Conservation (phyloP, 2,329 filamentous ascomycete genomes). For the Phialophora tarda region DNA sequence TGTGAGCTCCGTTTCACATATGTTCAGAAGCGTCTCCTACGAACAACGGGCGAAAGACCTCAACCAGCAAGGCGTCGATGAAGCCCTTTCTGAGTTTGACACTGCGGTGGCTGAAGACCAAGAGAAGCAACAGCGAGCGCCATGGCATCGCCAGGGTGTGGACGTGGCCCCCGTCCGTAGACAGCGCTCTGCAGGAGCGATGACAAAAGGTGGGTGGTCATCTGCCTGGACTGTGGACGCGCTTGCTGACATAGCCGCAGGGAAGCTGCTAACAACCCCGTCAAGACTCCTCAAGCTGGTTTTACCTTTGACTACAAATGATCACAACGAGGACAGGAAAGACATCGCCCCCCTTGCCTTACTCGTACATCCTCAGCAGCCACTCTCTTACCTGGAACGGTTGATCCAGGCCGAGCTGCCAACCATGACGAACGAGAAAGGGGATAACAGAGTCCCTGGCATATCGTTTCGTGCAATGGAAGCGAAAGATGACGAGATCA, state of each 20-base stretch:
- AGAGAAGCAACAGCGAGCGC: conserved; percentile 61
- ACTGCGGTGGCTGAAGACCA: conserved; percentile 47
- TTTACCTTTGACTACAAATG: conserved; percentile 70
- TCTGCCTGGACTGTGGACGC: not conserved
- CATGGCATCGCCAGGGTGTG: conserved; percentile 69
- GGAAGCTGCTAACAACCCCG: conserved; percentile 80
- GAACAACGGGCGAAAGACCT: conserved; percentile 36
- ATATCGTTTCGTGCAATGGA: conserved; percentile 83
- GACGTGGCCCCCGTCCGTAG: conserved; percentile 62
- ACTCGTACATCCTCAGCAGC: conserved; percentile 86
- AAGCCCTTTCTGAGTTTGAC: conserved; percentile 37
- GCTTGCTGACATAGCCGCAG: conserved; percentile 47
- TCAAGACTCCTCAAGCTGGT: conserved; percentile 81
- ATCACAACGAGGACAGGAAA: conserved; percentile 65
- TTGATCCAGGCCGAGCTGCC: conserved; percentile 88
- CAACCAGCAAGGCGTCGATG: conserved; percentile 39
- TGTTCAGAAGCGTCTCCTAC: conserved; percentile 21
- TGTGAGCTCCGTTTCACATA: not conserved
- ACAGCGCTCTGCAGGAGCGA: conserved; percentile 59
- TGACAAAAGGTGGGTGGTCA: conserved; percentile 66
- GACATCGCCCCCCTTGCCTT: conserved; percentile 83
- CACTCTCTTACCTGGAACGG: conserved; percentile 85
- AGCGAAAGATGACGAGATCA: conserved; percentile 64
- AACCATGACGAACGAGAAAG: conserved; percentile 64
- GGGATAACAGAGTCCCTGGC: conserved; percentile 71